Evolutionary conservation across 1,139 yeast species (phyloP).

Genomic region (Taphrina populina): DNA sequence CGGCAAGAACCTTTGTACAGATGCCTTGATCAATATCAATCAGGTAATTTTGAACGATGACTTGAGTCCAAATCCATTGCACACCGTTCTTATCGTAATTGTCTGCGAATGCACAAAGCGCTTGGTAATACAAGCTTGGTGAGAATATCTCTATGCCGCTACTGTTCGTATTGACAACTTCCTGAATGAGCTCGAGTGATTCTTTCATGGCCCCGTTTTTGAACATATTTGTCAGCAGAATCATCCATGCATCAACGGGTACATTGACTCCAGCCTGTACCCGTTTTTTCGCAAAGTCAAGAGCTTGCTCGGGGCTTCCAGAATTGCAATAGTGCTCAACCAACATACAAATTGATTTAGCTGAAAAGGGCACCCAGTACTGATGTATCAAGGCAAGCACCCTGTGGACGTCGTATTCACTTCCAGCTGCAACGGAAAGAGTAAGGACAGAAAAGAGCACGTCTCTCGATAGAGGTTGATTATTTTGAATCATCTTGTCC

Average conservation of each 20-base stretch:
- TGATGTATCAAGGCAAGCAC: not conserved
- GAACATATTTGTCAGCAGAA: slow-evolving; percentile 1
- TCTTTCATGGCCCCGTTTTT: not conserved
- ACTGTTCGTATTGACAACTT: not conserved
- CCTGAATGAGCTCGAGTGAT: slow-evolving; percentile 9
- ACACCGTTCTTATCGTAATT: slow-evolving; percentile 7
- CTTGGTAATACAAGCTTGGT: not conserved
- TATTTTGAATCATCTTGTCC: too few species aligned
- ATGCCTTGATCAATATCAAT: not conserved
- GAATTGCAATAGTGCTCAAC: slow-evolving; percentile 5
- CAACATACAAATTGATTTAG: not conserved
- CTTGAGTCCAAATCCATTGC: slow-evolving; percentile 14
- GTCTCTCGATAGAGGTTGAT: not conserved
- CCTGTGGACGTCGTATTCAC: not conserved
- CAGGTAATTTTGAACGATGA: not conserved
- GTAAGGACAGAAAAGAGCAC: not conserved
- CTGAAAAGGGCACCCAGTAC: slow-evolving; percentile 5
- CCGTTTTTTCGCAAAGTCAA: slow-evolving; percentile 9
- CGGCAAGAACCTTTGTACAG: slow-evolving; percentile 16
- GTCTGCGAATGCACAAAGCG: slow-evolving; percentile 12
- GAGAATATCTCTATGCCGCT: not conserved
- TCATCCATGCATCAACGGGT: slow-evolving; percentile 7
- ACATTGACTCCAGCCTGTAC: not conserved
- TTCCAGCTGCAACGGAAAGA: not conserved
- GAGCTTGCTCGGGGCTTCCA: slow-evolving; percentile 16